Base-by-base conservation (phyloP, 1,284 basidiomycete species). In the Amylostereum areolatum region DNA sequence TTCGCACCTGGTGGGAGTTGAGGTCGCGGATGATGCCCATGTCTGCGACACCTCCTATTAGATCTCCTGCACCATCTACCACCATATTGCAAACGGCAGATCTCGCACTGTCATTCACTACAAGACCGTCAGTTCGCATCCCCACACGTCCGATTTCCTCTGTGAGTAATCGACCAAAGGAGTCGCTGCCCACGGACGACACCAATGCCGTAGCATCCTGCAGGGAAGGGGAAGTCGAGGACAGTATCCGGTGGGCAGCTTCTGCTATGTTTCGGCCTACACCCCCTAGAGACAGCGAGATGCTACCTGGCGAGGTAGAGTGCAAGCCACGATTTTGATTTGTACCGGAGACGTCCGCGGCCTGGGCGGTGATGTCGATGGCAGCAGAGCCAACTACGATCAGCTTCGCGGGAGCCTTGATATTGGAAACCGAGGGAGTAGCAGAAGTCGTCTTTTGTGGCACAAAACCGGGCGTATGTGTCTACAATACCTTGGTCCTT, bases 221-320 rank as follows among this genome's bases (percentile, higher is more conserved):
- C 11, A 63, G 51, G 9, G 58, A 58, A 27, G 66, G 57, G 27
- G 67, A 64, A 41, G 62, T 63, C 31, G 72, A 67, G 12, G 66
- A 61, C 30, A 83, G 64, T 6, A 85, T 62, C 25, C 86, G 77
- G 57, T 89, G 81, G 2, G 92, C 80, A 1, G 93, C 91, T 62
- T 97, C 92, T 1, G 95, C 92, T 43, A 99, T 83, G 64, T 99
- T 99, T 27, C 95, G 81, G 0, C 81, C 94, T 3, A 99, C 97
- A 10, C 97, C 97, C 2, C 97, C 97, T 0, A 92, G 72, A 0
- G 88, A 80, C 29, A 95, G 57, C 2, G 71, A 69, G 11, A 98
- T 80, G 2, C 62, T 70, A 7, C 96, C 97, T 0, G 93, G 92
- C 5, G 78, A 77, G 0, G 97, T 99, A 0, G 93, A 89, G 46